Evolutionary conservation across 2,329 filamentous ascomycete species (phyloP).

Genomic region (Chaetomium globosum): DNA sequence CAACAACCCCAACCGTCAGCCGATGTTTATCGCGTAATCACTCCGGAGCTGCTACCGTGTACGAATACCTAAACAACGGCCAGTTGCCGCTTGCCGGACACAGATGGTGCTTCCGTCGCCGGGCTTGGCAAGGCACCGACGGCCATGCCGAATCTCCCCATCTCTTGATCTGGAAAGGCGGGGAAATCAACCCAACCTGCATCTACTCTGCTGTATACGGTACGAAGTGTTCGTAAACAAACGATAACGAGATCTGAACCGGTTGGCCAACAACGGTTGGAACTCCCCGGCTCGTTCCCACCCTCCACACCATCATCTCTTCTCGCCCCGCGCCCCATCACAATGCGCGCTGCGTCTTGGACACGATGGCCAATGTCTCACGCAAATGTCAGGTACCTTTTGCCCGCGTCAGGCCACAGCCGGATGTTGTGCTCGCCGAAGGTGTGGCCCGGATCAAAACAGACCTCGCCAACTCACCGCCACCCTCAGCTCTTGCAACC

Average conservation of each 20-base stretch:
- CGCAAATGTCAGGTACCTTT: background rate
- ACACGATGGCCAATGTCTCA: constrained; percentile 10
- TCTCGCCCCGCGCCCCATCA: background rate
- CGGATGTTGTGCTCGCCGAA: background rate
- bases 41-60: background rate
- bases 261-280: background rate
- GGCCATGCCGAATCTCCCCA: background rate
- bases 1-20: too few relatives aligned
- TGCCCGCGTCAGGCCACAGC: background rate
- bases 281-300: background rate
- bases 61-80: too few relatives aligned
- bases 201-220: too few relatives aligned
- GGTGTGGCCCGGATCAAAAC: background rate
- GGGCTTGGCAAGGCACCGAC: constrained; percentile 1
- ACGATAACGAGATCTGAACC: background rate
- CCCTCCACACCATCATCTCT: constrained; percentile 3
- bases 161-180: background rate
- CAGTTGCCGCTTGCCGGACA: background rate
- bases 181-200: background rate
- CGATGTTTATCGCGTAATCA: background rate
- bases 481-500: background rate
- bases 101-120: background rate
- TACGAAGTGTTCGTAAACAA: background rate
- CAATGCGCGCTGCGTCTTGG: background rate
- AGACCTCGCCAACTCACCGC: constrained; percentile 6